Base-by-base conservation (phyloP, 805 yeast genomes). In the Saccharomycopsis sp. region DNA sequence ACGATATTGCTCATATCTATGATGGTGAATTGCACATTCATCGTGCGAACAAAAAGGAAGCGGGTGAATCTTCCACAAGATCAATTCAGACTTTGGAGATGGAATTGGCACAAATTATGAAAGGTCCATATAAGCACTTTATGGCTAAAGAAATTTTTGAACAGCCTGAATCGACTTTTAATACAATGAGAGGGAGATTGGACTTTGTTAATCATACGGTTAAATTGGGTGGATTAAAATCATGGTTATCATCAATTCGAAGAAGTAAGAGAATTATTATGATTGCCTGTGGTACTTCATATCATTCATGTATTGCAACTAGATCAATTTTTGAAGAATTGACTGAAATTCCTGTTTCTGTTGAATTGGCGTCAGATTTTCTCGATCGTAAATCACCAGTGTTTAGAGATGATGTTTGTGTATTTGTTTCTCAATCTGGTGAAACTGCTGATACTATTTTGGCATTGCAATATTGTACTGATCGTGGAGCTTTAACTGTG, bases 201-300 rank as follows among this genome's bases (percentile, higher is more conserved):
- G 97, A 93, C 66, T 93, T 93, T 60, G 88, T 80, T 37, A 80
- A 81, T 62, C 72, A 74, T 56, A 70, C 67, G 35, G 83, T 93
- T 54, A 84, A 76, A 54, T 73, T 93, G 50, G 98, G 98, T 59
- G 99, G 99, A 33, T 74, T 93, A 59, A 78, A 83, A 55, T 73
- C 83, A 13, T 85, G 81, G 75, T 71, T 93, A 52, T 79, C 93
- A 23, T 85, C 93, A 38, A 85, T 93, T 52, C 79, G 97, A 68
- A 79, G 96, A 60, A 88, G 96, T 56, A 80, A 97, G 68, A 79
- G 98, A 66, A 75, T 93, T 57, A 85, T 89, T 49, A 93, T 93
- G 97, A 85, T 93, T 68, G 99, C 98, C 1, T 93, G 99, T 70
- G 99, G 99, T 70, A 93, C 99, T 4, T 93, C 98, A 0, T 93